Conservation (phyloP, 306 rosid species). For the Vigna reflexopilosa region DNA sequence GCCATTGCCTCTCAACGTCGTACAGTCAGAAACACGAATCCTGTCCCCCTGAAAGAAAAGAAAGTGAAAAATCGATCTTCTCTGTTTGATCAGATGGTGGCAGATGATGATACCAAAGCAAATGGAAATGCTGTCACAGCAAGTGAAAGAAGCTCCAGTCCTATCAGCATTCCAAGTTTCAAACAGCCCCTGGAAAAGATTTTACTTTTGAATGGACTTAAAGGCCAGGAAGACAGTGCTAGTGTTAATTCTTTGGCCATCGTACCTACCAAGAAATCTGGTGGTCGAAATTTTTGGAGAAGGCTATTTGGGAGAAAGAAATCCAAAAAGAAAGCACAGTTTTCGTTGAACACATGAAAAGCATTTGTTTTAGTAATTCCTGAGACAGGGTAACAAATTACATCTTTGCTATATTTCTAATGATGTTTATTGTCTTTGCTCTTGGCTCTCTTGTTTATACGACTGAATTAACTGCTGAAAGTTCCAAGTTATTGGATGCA, state of each 20-base stretch:
- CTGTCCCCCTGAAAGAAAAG: constrained; percentile 41
- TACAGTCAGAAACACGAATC: constrained; percentile 28
- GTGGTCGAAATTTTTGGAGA: constrained; percentile 64
- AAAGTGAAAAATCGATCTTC: constrained; percentile 58
- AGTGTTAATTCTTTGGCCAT: constrained; percentile 61
- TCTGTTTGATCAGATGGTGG: constrained; percentile 77
- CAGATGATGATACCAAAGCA: constrained; percentile 62
- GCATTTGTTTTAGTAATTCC: constrained; percentile 37
- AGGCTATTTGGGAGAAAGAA: constrained; percentile 77
- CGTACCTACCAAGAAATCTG: constrained; percentile 66
- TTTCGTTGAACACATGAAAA: constrained; percentile 51
- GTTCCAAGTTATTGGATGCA: constrained; percentile 28
- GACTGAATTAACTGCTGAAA: constrained; percentile 20
- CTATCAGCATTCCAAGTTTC: constrained; percentile 38
- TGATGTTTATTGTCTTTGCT: constrained; percentile 26
- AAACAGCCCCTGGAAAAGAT: constrained; percentile 49
- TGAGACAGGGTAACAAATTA: neutral
- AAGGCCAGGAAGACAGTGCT: constrained; percentile 48
- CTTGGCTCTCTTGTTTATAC: constrained; percentile 33
- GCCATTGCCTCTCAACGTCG: constrained; percentile 52
- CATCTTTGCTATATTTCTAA: constrained; percentile 12
- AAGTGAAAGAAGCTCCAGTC: constrained; percentile 45
- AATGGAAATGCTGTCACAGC: constrained; percentile 46
- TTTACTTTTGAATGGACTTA: constrained; percentile 50
- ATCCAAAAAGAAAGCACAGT: constrained; percentile 55